Evolutionary conservation across 2,329 filamentous ascomycete species (phyloP), one percentile per base, ranked within the genome.

Genomic region (Orbilia oligospora): DNA sequence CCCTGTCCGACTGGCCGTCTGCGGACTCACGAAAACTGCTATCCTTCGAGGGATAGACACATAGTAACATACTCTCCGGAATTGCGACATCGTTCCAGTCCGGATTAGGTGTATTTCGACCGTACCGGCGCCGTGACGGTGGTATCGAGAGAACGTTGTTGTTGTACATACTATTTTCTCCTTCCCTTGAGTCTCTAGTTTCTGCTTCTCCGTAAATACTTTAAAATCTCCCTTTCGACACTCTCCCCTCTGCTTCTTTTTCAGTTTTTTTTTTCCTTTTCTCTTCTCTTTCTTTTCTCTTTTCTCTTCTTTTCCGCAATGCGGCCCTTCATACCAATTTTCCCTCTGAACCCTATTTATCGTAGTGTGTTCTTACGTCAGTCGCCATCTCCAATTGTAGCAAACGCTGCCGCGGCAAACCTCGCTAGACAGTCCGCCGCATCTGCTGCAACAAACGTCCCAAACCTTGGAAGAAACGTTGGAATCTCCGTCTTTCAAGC

Each of bases 341-440:
- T 78, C 16, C 71, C 71, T 48, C 48, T 72, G 44, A 78, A 78
- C 64, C 75, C 75, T 41, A 71, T 78, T 46, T 71, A 58, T 24
- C 75, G 75, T 44, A 78, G 75, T 69, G 61, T 78, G 44, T 67
- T 78, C 55, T 48, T 78, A 68, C 75, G 75, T 48, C 73, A 71
- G 67, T 27, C 75, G 68, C 72, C 72, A 48, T 70, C 72, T 44
- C 75, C 75, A 6, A 72, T 78, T 20, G 73, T 69, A 58, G 73
- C 73, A 65, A 77, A 71, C 73, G 68, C 68, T 51, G 75, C 75
- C 9, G 56, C 56, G n/a, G 63, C 68, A 66, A 78, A 71, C 56
- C 36, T 75, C 49, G 63, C 68, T 33, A 58, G 68, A 46, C 49
- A 61, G 33, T 46, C 72, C 1, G 30, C 68, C 55, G 53, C 61